These are phyloP conservation scores for Phytopythium sindhum DNA, from an alignment of 352 stramenopile genomes.

Conservation along the genomic window DNA sequence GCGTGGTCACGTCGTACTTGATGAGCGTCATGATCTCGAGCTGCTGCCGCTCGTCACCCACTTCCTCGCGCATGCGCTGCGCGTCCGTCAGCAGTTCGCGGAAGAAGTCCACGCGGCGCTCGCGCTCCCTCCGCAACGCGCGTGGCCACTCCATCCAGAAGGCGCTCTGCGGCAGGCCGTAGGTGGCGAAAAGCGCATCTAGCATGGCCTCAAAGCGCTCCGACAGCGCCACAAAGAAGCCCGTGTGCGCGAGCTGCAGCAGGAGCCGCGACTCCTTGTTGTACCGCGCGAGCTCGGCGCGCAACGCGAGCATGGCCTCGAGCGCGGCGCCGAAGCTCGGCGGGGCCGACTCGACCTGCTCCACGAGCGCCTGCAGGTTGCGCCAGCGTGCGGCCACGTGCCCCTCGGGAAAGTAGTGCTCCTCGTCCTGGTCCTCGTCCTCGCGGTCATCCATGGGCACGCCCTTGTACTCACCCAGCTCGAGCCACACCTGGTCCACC, in stretches of 20 bases:
- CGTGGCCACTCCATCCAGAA: constrained; percentile 9
- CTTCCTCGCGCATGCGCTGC: constrained; percentile 4
- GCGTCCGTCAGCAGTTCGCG: constrained; percentile 15
- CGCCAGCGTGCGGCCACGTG: constrained; percentile 6
- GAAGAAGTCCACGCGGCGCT: constrained; percentile 9
- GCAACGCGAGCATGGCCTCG: constrained; percentile 3
- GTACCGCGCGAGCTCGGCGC: constrained; percentile 15
- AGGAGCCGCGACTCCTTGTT: constrained; percentile 26
- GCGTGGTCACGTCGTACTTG: constrained; percentile 23
- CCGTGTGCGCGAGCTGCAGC: constrained; percentile 30
- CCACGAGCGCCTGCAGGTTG: constrained; percentile 10
- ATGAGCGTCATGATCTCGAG: constrained; percentile 22
- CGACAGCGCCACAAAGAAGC: constrained; percentile 20
- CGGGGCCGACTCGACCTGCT: constrained; percentile 8
- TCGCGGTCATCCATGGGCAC: constrained; percentile 6
- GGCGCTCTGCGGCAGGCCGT: constrained; percentile 6
- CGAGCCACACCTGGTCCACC: constrained; percentile 9
- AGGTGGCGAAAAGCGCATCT: constrained; percentile 9
- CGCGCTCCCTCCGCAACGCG: constrained; percentile 1
- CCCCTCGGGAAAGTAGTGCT: constrained; percentile 8
- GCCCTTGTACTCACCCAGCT: constrained; percentile 11
- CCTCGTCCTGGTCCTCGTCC: constrained; percentile 9
- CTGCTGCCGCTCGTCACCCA: constrained; percentile 26
- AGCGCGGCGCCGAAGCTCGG: constrained; percentile 8
- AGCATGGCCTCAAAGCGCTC: constrained; percentile 15